Evolutionary conservation across 768 basidiomycete genomes (phyloP), one percentile per base, ranked within the genome.

Genomic region (Panaeolus cyanescens): DNA sequence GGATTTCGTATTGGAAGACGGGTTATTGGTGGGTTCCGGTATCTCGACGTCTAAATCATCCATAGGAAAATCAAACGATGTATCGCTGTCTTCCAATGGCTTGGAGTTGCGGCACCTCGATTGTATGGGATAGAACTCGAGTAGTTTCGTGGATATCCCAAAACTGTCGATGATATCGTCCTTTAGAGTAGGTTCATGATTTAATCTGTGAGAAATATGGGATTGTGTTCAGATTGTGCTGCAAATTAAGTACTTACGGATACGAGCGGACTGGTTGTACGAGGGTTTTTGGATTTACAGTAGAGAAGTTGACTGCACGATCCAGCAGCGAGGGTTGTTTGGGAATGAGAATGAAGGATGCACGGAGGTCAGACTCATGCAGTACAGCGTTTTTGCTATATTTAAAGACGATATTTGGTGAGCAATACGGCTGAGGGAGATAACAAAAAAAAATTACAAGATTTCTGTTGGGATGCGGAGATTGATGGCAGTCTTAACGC

Each of bases 291-390:
- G 76, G 76, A 30, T 70, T 72, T 70, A 73, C 75, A 3, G 66
- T 69, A 6, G 75, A 73, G 37, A 68, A 77, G 36, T 70, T 72
- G 13, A 60, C 67, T 2, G 72, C 66, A 25, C 67, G 58, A 55
- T 72, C 70, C 0, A 76, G 61, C 2, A 67, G 67, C 8, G 75
- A 77, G 1, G 75, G 68, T 1, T 71, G 63, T 2, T 69, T 70
- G 3, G 75, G 77, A 54, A 75, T 59, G n/a, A 78, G 70, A 13
- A 75, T 69, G 20, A 78, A 73, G 7, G 76, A 74, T 3, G 72
- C 78, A 19, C 76, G 72, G 32, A 79, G 66, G 64, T 79, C 76
- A 30, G 73, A 71, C 53, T 67, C 68, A 4, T 65, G 61, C 34
- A 78, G 62, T 3, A 68, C 56, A 1, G 39, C n/a, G 8, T 65